Conservation (phyloP, 768 basidiomycete species). For the Lactifluus rugatus region DNA sequence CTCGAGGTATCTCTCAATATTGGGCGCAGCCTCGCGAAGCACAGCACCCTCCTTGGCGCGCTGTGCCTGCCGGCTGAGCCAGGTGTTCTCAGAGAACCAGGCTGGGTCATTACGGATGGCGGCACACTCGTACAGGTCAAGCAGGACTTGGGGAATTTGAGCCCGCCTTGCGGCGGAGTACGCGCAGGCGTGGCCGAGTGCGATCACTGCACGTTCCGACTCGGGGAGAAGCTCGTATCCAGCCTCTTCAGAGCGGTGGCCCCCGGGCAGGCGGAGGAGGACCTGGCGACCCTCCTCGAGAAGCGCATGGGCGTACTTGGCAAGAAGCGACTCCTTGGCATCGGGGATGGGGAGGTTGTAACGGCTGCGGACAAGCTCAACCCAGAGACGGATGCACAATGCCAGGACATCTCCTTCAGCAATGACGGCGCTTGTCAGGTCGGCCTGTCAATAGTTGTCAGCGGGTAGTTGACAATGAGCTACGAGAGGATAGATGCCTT, state of each 20-base stretch:
- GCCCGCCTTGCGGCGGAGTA: slow-evolving; percentile 15
- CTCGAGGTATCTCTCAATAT: slow-evolving; percentile 11
- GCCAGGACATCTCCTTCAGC: slow-evolving; percentile 23
- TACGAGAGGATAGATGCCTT: background rate
- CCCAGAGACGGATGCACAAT: slow-evolving; percentile 20
- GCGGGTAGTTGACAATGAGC: background rate
- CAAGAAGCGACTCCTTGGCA: slow-evolving; percentile 9
- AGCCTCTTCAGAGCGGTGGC: slow-evolving; percentile 11
- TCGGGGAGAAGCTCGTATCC: slow-evolving; percentile 19
- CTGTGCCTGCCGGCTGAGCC: slow-evolving; percentile 5
- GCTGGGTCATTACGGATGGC: slow-evolving; percentile 15
- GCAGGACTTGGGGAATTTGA: slow-evolving; percentile 9
- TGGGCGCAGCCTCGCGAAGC: slow-evolving; percentile 5
- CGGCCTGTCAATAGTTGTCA: background rate
- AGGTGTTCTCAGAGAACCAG: slow-evolving; percentile 19
- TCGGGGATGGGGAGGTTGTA: slow-evolving; percentile 14
- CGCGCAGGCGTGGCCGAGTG: slow-evolving; percentile 18
- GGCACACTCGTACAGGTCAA: slow-evolving; percentile 17
- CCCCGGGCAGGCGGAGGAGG: background rate
- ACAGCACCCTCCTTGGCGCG: slow-evolving; percentile 5
- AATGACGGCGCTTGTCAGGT: slow-evolving; percentile 14
- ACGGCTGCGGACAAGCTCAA: slow-evolving; percentile 17
- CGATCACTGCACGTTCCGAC: slow-evolving; percentile 15
- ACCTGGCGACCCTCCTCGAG: background rate
- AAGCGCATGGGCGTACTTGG: slow-evolving; percentile 9